Percentiles rank a stretch among this genome's conserved stretches.
Evolutionary conservation across 257 asterid species (phyloP).

Genomic region (Voacanga thouarsii): DNA sequence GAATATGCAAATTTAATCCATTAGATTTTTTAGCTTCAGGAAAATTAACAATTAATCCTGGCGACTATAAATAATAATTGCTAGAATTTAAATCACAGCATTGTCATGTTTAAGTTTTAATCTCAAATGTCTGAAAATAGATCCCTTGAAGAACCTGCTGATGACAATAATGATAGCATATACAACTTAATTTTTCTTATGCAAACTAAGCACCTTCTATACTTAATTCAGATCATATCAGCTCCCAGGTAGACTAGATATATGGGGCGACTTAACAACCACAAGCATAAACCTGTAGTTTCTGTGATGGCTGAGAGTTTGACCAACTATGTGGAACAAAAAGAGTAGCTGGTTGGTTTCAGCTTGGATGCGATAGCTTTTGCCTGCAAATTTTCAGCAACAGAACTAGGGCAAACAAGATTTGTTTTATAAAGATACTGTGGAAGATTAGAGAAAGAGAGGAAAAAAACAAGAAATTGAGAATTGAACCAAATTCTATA

Average conservation of each 20-base stretch:
- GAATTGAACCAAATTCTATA: too few relatives aligned
- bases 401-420: not conserved
- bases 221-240: too few relatives aligned
- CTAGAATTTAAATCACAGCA: not conserved
- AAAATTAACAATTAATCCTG: not conserved
- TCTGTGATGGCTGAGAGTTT: not conserved
- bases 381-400: not conserved
- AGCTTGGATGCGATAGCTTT: not conserved
- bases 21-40: too few relatives aligned
- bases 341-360: not conserved
- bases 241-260: too few relatives aligned
- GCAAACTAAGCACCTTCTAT: too few relatives aligned
- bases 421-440: too few relatives aligned
- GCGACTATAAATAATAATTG: not conserved
- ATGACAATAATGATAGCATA: not conserved
- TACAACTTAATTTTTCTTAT: not conserved
- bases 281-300: too few relatives aligned
- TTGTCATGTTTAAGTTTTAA: not conserved
- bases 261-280: too few relatives aligned
- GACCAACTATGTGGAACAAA: not conserved
- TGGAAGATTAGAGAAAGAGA: too few relatives aligned
- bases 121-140: not conserved
- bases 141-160: constrained; percentile 3
- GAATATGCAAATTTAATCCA: too few relatives aligned
- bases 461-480: too few relatives aligned